phyloP scores from a whole-genome alignment of 2,329 filamentous ascomycete species.

The Zasmidium citrigriseum region DNA sequence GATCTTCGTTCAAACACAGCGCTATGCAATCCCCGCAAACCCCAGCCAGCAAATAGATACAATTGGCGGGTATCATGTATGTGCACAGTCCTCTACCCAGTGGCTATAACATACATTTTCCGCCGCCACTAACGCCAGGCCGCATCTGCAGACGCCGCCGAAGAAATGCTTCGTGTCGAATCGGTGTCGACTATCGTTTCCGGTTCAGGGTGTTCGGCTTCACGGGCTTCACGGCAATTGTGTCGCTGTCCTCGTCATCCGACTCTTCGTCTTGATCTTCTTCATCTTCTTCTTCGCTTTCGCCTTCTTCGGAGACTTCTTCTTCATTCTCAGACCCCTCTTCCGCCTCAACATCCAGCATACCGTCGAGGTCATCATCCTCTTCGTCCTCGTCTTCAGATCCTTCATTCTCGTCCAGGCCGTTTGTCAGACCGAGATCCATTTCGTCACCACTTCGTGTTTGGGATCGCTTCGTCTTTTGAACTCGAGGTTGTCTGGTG shows the following conservation, averaged over 20 bases:
- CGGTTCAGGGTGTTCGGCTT: conserved; percentile 9
- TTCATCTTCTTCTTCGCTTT: conserved; percentile 22
- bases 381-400: conserved; percentile 24
- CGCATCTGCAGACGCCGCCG: not conserved
- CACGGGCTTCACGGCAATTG: conserved; percentile 1
- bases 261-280: conserved; percentile 8
- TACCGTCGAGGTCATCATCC: conserved; percentile 34
- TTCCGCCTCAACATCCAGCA: conserved; percentile 56
- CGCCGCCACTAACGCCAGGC: not conserved
- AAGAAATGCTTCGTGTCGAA: not conserved
- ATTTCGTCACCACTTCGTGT: conserved; percentile 18
- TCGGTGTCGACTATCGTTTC: conserved; percentile 3
- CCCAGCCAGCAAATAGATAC: not conserved
- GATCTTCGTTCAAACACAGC: not conserved
- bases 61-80: conserved; percentile 2
- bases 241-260: not conserved
- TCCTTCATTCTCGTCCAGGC: conserved; percentile 19
- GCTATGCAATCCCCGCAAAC: conserved; percentile 4
- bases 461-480: conserved; percentile 3
- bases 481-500: conserved; percentile 36
- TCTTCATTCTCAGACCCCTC: conserved; percentile 46
- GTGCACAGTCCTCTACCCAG: conserved; percentile 3
- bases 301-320: conserved; percentile 43
- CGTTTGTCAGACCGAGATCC: conserved; percentile 15
- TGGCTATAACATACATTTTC: conserved; percentile 1